Evolutionary conservation across 768 basidiomycete species (phyloP).

Genomic region (Leccinum longicurvipes): DNA sequence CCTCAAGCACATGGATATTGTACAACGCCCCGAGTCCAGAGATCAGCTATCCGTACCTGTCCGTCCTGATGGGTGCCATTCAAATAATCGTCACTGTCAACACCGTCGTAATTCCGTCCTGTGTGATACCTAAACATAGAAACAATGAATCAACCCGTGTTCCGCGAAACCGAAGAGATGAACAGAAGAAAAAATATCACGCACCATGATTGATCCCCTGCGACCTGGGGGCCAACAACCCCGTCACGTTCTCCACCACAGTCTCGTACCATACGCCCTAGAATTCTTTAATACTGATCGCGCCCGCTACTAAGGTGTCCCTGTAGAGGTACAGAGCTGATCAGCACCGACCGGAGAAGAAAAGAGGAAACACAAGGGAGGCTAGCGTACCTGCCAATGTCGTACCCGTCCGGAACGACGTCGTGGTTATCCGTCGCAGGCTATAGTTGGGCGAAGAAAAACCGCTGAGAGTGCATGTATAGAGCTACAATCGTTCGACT

Average conservation of each 20-base stretch:
- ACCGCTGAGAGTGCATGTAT: too few species aligned
- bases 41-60: not conserved
- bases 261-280: constrained; percentile 49
- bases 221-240: constrained; percentile 51
- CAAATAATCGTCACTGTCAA: constrained; percentile 49
- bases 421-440: constrained; percentile 35
- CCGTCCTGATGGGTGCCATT: not conserved
- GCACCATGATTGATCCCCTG: constrained; percentile 51
- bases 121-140: constrained; percentile 45
- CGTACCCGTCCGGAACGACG: constrained; percentile 47
- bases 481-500: not conserved
- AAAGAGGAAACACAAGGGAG: not conserved
- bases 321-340: constrained; percentile 18
- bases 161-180: too few species aligned
- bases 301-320: constrained; percentile 37
- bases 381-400: constrained; percentile 44
- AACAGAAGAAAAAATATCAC: not conserved
- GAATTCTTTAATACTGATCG: constrained; percentile 37
- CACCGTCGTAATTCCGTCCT: constrained; percentile 53
- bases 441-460: constrained; percentile 9
- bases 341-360: not conserved
- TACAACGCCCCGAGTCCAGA: not conserved
- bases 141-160: not conserved
- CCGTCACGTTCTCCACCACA: constrained; percentile 43
- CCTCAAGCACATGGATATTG: not conserved